Evolutionary conservation across 202 grass and related monocot genomes (phyloP).

Genomic region (Panicum virgatum): DNA sequence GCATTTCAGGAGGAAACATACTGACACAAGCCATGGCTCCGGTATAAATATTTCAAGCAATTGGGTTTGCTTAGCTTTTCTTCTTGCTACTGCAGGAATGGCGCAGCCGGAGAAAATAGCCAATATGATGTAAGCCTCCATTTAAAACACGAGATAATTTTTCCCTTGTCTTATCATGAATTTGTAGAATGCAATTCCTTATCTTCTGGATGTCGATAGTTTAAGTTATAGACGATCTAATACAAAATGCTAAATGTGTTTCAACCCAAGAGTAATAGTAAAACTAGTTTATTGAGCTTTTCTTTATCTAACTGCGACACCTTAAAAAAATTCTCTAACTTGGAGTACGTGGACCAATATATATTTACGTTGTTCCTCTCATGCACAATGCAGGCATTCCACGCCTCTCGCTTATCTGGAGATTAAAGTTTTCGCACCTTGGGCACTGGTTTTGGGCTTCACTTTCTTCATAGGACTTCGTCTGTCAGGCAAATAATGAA

Average conservation of each 20-base stretch:
- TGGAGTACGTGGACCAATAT: no score
- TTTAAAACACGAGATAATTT: not conserved
- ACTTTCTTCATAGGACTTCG: no score
- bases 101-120: constrained; percentile 30
- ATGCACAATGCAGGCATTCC: no score
- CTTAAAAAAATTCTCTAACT: no score
- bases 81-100: constrained; percentile 46
- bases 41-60: constrained; percentile 22
- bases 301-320: no score
- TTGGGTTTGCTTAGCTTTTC: constrained; percentile 37
- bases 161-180: not conserved
- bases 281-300: no score
- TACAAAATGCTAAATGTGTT: not conserved
- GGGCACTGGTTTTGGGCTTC: no score
- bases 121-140: constrained; percentile 30
- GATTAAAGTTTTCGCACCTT: no score
- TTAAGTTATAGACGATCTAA: not conserved
- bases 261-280: not conserved
- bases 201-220: not conserved
- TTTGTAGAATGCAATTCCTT: not conserved
- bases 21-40: not conserved
- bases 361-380: no score
- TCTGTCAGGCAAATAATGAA: no score
- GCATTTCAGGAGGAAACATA: not conserved
- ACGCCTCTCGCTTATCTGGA: no score